These are phyloP conservation scores for Periconia sp. DNA, from an alignment of 2,329 filamentous ascomycete species.

Conservation along the genomic window DNA sequence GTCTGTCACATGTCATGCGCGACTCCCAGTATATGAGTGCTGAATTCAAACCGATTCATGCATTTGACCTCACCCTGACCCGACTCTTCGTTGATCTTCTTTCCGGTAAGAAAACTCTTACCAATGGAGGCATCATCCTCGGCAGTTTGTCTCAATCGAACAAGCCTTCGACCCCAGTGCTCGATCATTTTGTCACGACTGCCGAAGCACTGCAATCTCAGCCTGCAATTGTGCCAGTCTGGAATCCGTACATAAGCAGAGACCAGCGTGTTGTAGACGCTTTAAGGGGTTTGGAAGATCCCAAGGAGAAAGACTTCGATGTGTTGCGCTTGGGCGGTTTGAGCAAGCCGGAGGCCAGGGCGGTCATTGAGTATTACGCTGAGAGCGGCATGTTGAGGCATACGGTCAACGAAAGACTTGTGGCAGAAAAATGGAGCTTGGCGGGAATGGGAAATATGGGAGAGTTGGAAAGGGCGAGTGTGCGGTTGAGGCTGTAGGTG, in stretches of 20 bases:
- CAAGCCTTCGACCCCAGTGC: constrained; percentile 61
- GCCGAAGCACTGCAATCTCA: constrained; percentile 48
- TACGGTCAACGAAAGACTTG: constrained; percentile 68
- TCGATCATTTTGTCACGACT: constrained; percentile 67
- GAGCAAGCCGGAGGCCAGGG: constrained; percentile 71
- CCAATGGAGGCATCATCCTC: constrained; percentile 78
- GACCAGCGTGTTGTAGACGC: constrained; percentile 56
- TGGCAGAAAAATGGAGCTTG: constrained; percentile 82
- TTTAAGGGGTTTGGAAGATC: constrained; percentile 42
- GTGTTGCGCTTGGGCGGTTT: constrained; percentile 66
- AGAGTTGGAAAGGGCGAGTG: constrained; percentile 74
- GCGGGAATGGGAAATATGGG: constrained; percentile 80
- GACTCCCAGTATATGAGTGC: constrained; percentile 73
- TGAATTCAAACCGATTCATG: constrained; percentile 74
- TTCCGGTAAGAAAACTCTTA: constrained; percentile 47
- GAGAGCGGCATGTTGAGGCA: constrained; percentile 76
- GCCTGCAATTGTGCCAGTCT: constrained; percentile 40
- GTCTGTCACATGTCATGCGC: constrained; percentile 79
- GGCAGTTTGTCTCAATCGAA: constrained; percentile 76
- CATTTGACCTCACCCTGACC: constrained; percentile 79
- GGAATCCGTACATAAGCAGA: constrained; percentile 55
- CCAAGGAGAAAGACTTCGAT: constrained; percentile 38
- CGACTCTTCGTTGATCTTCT: constrained; percentile 75
- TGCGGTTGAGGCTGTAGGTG: constrained; percentile 38
- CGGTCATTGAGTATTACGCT: constrained; percentile 91